These are phyloP conservation scores for Gossypium longicalyx DNA, from an alignment of 345 rosid species.

Conservation along the genomic window DNA sequence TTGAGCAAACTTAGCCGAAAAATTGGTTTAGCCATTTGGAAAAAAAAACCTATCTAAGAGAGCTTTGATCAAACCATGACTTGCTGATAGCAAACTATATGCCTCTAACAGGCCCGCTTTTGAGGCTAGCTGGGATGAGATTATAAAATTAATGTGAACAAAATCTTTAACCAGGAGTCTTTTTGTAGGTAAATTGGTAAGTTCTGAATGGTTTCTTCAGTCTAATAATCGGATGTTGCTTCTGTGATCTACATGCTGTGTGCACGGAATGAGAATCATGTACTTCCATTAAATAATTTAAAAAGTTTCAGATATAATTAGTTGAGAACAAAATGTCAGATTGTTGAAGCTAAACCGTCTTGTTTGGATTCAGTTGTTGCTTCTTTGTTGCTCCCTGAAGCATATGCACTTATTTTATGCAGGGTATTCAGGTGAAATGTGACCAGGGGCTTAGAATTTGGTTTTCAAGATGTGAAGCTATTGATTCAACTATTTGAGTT, in stretches of 20 bases:
- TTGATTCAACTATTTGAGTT: conserved; percentile 20
- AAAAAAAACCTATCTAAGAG: neutral
- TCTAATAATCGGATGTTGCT: neutral
- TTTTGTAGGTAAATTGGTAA: neutral
- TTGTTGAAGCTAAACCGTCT: neutral
- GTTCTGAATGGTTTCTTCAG: neutral
- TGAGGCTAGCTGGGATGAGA: neutral
- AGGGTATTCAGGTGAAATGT: conserved; percentile 14
- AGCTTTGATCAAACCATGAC: neutral
- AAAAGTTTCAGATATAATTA: neutral
- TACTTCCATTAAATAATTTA: neutral
- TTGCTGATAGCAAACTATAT: neutral
- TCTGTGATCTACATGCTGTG: neutral
- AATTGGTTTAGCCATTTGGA: neutral
- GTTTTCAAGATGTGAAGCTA: conserved; percentile 6
- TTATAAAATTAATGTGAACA: neutral
- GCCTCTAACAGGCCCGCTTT: neutral
- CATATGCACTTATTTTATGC: conserved; percentile 2
- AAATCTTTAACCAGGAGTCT: neutral
- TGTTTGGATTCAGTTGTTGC: neutral
- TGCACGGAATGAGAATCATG: neutral
- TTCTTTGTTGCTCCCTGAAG: neutral
- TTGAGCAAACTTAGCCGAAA: neutral
- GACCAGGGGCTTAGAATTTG: conserved; percentile 4
- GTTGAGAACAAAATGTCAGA: neutral